These are phyloP conservation scores for Casaregolazyma suthepensis DNA, from an alignment of 1,139 yeast genomes.

Conservation along the genomic window DNA sequence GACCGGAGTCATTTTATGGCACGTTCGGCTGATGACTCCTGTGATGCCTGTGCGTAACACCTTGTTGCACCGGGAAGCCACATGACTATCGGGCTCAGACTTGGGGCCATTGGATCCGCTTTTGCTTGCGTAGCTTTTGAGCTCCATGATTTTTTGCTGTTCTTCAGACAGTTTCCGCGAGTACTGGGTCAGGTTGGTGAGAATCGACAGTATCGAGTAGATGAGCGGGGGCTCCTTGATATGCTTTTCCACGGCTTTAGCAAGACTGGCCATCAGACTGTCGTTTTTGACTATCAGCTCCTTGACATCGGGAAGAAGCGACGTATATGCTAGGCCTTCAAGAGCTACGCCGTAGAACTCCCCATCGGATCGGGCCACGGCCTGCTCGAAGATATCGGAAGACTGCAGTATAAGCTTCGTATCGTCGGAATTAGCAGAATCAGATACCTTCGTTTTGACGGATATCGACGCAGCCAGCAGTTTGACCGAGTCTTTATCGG, in stretches of 20 bases:
- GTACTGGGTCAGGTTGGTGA: constrained; percentile 30
- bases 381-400: constrained; percentile 29
- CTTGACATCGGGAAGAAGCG: constrained; percentile 29
- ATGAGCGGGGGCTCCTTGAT: constrained; percentile 22
- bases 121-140: constrained; percentile 31
- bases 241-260: constrained; percentile 13
- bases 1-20: constrained; percentile 24
- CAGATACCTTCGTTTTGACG: constrained; percentile 29
- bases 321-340: constrained; percentile 37
- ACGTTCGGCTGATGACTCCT: constrained; percentile 23
- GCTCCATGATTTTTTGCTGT: constrained; percentile 27
- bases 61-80: constrained; percentile 23
- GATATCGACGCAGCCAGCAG: constrained; percentile 33
- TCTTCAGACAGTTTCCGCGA: constrained; percentile 30
- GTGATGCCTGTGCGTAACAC: constrained; percentile 27
- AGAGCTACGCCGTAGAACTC: constrained; percentile 26
- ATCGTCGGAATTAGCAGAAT: constrained; percentile 17
- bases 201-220: constrained; percentile 30
- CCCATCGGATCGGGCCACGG: constrained; percentile 13
- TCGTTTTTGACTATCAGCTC: constrained; percentile 21
- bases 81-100: constrained; percentile 22
- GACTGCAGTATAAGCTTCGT: constrained; percentile 22
- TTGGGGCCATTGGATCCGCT: constrained; percentile 13
- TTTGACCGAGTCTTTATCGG: constrained; percentile 22
- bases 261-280: constrained; percentile 19